Conservation (phyloP, 768 basidiomycete species). For the Suillus occidentalis region DNA sequence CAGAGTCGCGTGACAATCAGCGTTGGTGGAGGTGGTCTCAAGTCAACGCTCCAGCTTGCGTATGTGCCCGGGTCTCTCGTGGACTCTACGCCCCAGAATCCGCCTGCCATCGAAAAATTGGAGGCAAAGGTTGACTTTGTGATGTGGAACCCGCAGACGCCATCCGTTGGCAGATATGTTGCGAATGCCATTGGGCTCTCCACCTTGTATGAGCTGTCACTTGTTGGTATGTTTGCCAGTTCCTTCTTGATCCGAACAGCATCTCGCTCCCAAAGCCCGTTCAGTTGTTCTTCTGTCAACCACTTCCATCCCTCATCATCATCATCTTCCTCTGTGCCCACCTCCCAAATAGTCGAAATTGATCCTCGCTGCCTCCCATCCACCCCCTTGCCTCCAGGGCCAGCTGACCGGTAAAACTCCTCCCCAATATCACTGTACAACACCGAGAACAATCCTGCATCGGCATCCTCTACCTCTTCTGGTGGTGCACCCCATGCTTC, state of each 20-base stretch:
- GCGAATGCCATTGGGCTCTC: constrained; percentile 22
- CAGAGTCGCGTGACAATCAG: constrained; percentile 47
- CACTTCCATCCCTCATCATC: constrained; percentile 20
- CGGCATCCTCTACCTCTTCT: constrained; percentile 29
- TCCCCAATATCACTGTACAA: constrained; percentile 56
- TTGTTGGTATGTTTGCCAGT: constrained; percentile 18
- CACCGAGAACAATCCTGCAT: constrained; percentile 45
- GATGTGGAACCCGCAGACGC: constrained; percentile 47
- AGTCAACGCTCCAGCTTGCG: constrained; percentile 49
- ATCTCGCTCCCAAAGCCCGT: constrained; percentile 42
- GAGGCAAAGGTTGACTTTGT: constrained; percentile 29
- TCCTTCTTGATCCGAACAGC: constrained; percentile 35
- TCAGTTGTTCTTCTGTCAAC: constrained; percentile 38
- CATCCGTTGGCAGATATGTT: constrained; percentile 43
- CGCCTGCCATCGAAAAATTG: constrained; percentile 14
- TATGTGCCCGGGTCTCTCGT: constrained; percentile 21
- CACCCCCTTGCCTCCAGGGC: constrained; percentile 35
- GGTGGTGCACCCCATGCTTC: constrained; percentile 46
- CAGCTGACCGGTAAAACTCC: constrained; percentile 46
- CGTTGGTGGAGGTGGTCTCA: constrained; percentile 28
- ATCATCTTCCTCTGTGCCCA: constrained; percentile 15
- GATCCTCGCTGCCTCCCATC: constrained; percentile 47
- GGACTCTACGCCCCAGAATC: constrained; percentile 22
- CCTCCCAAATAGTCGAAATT: constrained; percentile 41
- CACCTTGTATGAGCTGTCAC: constrained; percentile 10